Percentiles rank a stretch among this genome's conserved stretches.
Evolutionary conservation across 1,284 basidiomycete species (phyloP).

Genomic region (Ceraceosorus bombacis): DNA sequence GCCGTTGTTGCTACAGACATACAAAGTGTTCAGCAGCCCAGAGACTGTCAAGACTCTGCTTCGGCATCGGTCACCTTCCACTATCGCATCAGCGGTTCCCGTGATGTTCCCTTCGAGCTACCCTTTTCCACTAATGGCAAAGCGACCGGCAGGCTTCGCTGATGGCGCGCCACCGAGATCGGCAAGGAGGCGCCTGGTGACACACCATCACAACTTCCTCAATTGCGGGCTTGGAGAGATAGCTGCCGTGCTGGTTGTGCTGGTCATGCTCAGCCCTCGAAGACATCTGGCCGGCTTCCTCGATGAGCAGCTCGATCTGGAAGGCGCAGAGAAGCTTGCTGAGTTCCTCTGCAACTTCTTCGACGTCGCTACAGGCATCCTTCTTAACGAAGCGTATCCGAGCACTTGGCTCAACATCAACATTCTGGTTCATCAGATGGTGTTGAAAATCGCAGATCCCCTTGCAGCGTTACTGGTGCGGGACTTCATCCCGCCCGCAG

Average conservation of each 20-base stretch:
- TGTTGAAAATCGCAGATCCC: conserved; percentile 80
- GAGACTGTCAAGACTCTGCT: conserved; percentile 65
- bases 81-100: conserved; percentile 61
- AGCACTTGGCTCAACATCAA: conserved; percentile 86
- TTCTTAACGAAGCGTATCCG: conserved; percentile 83
- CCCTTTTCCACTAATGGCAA: conserved; percentile 75
- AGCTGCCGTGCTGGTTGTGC: conserved; percentile 72
- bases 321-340: conserved; percentile 53
- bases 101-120: conserved; percentile 87
- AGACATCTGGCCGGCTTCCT: conserved; percentile 73
- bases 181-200: conserved; percentile 20
- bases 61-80: conserved; percentile 56
- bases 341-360: conserved; percentile 69
- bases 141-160: conserved; percentile 55
- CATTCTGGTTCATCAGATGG: conserved; percentile 76
- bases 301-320: conserved; percentile 39
- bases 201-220: conserved; percentile 51
- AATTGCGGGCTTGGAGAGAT: conserved; percentile 77
- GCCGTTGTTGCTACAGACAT: conserved; percentile 77
- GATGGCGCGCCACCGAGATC: conserved; percentile 26
- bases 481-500: conserved; percentile 67
- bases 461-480: conserved; percentile 68
- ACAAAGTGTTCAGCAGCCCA: conserved; percentile 68
- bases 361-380: conserved; percentile 70
- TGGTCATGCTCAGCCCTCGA: conserved; percentile 70